phyloP scores from a whole-genome alignment of 768 basidiomycete genomes.

The Lentinula aciculospora region DNA sequence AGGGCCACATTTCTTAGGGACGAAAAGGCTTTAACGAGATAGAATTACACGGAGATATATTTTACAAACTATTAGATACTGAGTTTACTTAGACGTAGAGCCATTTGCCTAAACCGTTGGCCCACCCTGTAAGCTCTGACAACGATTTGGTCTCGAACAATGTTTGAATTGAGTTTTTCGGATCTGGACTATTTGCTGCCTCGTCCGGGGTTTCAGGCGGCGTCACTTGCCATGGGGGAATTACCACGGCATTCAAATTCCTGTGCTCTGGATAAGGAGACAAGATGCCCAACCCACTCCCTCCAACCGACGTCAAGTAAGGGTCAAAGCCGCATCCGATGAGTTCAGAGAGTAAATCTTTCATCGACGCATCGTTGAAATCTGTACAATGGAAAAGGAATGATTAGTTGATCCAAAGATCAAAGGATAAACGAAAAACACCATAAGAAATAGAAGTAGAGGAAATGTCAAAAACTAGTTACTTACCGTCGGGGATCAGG shows the following conservation, averaged over 20 bases:
- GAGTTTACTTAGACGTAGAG: conserved; percentile 52
- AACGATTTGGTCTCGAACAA: conserved; percentile 37
- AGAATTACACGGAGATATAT: background rate
- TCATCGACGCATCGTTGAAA: conserved; percentile 55
- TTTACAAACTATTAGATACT: conserved; percentile 6
- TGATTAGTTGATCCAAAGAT: background rate
- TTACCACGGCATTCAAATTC: conserved; percentile 11
- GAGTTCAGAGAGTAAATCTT: conserved; percentile 56
- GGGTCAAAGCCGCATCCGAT: conserved; percentile 64
- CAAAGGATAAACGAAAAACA: background rate
- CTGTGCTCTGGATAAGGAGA: conserved; percentile 49
- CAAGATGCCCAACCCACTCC: conserved; percentile 85
- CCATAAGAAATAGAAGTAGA: background rate
- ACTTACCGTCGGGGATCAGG: conserved; percentile 86
- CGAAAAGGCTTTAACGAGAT: background rate
- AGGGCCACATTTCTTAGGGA: no score
- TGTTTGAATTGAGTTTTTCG: conserved; percentile 27
- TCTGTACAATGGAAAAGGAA: conserved; percentile 38
- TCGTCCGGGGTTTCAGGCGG: conserved; percentile 44
- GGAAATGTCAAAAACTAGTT: no score
- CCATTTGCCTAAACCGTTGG: conserved; percentile 50
- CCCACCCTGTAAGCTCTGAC: conserved; percentile 49
- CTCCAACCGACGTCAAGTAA: conserved; percentile 91
- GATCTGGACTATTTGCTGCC: conserved; percentile 19
- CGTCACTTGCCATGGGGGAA: conserved; percentile 34